phyloP scores from a whole-genome alignment of 495 filamentous ascomycete genomes.

The Penicillium odoratum region DNA sequence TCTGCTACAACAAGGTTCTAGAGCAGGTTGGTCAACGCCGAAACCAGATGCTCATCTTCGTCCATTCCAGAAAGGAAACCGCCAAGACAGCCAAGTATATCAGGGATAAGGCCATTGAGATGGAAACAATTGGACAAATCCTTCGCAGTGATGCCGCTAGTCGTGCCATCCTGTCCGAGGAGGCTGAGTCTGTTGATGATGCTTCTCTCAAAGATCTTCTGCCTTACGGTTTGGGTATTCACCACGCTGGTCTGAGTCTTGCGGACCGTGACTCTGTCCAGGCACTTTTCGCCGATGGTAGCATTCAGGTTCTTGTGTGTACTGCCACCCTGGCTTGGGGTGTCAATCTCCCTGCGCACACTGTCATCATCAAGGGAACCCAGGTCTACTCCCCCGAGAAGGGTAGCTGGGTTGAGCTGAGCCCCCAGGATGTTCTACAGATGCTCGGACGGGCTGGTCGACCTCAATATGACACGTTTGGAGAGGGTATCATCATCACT shows the following conservation, averaged over 20 bases:
- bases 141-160: conserved; percentile 91
- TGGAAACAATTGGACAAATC: conserved; percentile 96
- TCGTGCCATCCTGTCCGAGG: conserved; percentile 80
- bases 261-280: conserved; percentile 92
- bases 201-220: conserved; percentile 89
- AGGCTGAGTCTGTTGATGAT: conserved; percentile 81
- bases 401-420: conserved; percentile 97
- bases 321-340: conserved; percentile 98
- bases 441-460: conserved; percentile 98
- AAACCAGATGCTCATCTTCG: conserved; percentile 98
- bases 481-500: conserved; percentile 98
- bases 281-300: conserved; percentile 86
- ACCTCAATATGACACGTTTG: conserved; percentile 96
- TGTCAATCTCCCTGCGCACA: conserved; percentile 96
- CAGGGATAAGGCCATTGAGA: conserved; percentile 90
- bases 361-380: conserved; percentile 97
- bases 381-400: conserved; percentile 98
- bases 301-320: conserved; percentile 93
- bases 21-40: conserved; percentile 89
- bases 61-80: conserved; percentile 96
- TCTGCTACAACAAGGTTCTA: conserved; percentile 95
- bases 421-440: conserved; percentile 95
- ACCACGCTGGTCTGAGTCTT: conserved; percentile 95
- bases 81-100: conserved; percentile 97
- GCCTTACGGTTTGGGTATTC: conserved; percentile 96